Conservation (phyloP, 176 grass and related monocot species). For the Tillandsia leiboldiana region DNA sequence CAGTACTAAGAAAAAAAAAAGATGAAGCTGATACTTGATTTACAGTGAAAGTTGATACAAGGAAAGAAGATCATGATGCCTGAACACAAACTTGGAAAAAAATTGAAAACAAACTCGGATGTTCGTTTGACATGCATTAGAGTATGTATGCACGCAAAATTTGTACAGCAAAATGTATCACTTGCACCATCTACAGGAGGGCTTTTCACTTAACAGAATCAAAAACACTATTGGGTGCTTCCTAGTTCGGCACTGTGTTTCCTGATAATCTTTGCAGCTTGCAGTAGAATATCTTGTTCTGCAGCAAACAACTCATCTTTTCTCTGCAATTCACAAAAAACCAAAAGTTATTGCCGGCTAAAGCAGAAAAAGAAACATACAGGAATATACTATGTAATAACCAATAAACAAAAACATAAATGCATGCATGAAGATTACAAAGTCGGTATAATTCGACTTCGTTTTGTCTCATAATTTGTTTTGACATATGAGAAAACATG, state of each 20-base stretch:
- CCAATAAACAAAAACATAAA: background rate
- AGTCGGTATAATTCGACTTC: background rate
- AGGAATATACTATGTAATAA: conserved; percentile 1
- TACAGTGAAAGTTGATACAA: no score
- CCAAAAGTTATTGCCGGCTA: background rate
- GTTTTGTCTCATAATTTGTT: background rate
- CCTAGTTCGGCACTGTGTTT: conserved; percentile 57
- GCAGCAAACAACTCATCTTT: conserved; percentile 52
- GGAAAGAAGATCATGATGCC: no score
- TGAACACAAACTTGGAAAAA: no score
- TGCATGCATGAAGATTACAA: background rate
- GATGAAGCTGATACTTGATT: no score
- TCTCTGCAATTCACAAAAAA: conserved; percentile 36
- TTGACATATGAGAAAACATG: background rate
- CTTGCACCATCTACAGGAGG: background rate
- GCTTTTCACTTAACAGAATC: background rate
- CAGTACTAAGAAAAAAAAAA: background rate
- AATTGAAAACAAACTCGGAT: no score
- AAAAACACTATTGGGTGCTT: conserved; percentile 34
- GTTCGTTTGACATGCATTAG: no score
- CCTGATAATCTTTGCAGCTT: conserved; percentile 62
- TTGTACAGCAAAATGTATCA: no score
- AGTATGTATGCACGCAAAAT: no score
- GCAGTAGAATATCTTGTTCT: conserved; percentile 75
- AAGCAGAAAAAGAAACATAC: background rate